Conservation (phyloP, 2,329 filamentous ascomycete genomes). For the Colletotrichum costaricense region DNA sequence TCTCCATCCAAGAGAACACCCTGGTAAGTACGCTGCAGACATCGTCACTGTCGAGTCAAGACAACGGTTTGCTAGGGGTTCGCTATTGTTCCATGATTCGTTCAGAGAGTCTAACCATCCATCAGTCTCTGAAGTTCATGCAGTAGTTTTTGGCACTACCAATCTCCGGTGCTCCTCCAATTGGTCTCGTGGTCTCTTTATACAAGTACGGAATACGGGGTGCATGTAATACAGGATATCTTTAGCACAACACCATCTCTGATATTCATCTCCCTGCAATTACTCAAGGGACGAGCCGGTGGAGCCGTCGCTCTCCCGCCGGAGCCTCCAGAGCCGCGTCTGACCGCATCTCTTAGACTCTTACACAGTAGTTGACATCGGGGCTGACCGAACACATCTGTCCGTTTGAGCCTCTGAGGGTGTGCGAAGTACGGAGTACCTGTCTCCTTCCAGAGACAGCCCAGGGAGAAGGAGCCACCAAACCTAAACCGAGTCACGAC, state of each 20-base stretch:
- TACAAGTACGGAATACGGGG: background rate
- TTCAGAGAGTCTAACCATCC: background rate
- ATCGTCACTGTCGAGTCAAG: background rate
- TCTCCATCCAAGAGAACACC: conserved; percentile 9
- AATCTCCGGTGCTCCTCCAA: background rate
- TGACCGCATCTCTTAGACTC: background rate
- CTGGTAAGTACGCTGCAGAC: background rate
- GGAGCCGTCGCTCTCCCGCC: conserved; percentile 13
- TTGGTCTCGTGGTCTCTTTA: background rate
- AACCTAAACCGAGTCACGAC: conserved; percentile 11
- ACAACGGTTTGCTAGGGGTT: background rate
- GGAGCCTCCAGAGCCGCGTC: conserved; percentile 9
- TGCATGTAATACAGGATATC: background rate
- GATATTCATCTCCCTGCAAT: background rate
- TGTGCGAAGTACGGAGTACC: no score
- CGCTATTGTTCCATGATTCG: background rate
- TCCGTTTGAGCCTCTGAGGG: background rate
- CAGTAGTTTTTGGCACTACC: background rate
- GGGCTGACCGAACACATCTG: background rate
- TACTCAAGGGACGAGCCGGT: conserved; percentile 10
- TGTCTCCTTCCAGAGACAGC: background rate
- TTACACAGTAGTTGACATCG: background rate
- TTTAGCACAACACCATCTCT: background rate
- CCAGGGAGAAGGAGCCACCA: background rate
- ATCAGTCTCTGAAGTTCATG: background rate